Conservation (phyloP, 1,284 basidiomycete species). For the Ceratobasidium sp. region DNA sequence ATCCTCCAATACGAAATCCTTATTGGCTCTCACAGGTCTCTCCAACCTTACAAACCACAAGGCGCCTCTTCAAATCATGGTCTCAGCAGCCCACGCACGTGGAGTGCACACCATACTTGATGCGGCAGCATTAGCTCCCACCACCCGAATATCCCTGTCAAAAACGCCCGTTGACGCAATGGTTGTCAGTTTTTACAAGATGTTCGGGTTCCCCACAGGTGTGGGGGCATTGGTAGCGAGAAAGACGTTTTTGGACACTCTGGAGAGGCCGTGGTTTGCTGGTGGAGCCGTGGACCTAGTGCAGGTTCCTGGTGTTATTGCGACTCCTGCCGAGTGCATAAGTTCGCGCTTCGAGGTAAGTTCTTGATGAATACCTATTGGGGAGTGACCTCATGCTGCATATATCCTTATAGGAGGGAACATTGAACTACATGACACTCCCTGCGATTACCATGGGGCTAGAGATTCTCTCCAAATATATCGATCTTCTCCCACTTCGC, state of each 20-base stretch:
- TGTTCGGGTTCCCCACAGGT: constrained; percentile 88
- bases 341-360: constrained; percentile 81
- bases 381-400: constrained; percentile 43
- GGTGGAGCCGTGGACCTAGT: constrained; percentile 84
- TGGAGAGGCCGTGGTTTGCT: constrained; percentile 81
- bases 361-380: constrained; percentile 35
- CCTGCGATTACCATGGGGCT: constrained; percentile 79
- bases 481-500: constrained; percentile 78
- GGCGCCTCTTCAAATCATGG: constrained; percentile 57
- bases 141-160: constrained; percentile 71
- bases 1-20: constrained; percentile 58
- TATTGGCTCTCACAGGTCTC: constrained; percentile 80
- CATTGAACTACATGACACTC: constrained; percentile 79
- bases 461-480: constrained; percentile 76
- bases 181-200: constrained; percentile 87
- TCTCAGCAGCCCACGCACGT: constrained; percentile 62
- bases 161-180: constrained; percentile 79
- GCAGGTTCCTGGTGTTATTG: constrained; percentile 75
- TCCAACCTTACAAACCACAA: constrained; percentile 82
- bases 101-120: constrained; percentile 81
- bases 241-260: constrained; percentile 67
- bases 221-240: constrained; percentile 82
- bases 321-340: constrained; percentile 67
- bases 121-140: constrained; percentile 80
- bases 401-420: constrained; percentile 70